Evolutionary conservation across 2,329 filamentous ascomycete genomes (phyloP).

Genomic region (Rutstroemia sp.): DNA sequence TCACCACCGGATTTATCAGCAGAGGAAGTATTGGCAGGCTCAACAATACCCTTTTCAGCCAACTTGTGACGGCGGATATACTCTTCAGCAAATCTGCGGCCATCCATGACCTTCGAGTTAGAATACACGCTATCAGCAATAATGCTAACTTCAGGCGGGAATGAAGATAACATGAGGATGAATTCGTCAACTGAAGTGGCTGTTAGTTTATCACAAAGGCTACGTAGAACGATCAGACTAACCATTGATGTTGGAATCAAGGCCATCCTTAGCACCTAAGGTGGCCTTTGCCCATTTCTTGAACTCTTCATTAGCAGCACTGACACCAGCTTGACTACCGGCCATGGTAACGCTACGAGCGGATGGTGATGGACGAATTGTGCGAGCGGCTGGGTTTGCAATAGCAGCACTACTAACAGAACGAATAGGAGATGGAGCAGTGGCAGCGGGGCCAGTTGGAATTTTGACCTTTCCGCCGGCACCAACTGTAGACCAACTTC

Average conservation of each 20-base stretch:
- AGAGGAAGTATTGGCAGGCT: conserved; percentile 50
- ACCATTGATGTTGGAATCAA: conserved; percentile 62
- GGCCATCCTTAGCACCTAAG: conserved; percentile 56
- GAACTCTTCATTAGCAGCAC: conserved; percentile 76
- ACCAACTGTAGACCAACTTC: conserved; percentile 91
- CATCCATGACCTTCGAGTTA: conserved; percentile 82
- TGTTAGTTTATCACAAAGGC: conserved; percentile 28
- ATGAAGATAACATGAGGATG: conserved; percentile 63
- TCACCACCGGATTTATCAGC: conserved; percentile 56
- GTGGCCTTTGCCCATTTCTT: conserved; percentile 84
- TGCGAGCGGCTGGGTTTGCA: conserved; percentile 23
- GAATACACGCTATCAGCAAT: conserved; percentile 88
- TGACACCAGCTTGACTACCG: conserved; percentile 22
- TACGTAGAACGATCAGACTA: conserved; percentile 27
- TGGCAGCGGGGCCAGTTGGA: conserved; percentile 48
- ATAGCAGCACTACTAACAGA: conserved; percentile 30
- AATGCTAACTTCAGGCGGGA: conserved; percentile 71
- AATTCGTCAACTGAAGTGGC: conserved; percentile 55
- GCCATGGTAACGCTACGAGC: conserved; percentile 40
- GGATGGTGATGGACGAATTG: conserved; percentile 46
- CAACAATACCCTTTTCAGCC: conserved; percentile 83
- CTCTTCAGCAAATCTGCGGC: conserved; percentile 87
- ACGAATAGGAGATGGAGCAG: conserved; percentile 37
- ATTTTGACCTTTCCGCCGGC: conserved; percentile 86
- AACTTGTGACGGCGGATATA: conserved; percentile 89